A percentile compares a stretch with the other conserved stretches of the same genome.
phyloP scores from a whole-genome alignment of 345 rosid species.

The Arabidopsis thaliana region DNA sequence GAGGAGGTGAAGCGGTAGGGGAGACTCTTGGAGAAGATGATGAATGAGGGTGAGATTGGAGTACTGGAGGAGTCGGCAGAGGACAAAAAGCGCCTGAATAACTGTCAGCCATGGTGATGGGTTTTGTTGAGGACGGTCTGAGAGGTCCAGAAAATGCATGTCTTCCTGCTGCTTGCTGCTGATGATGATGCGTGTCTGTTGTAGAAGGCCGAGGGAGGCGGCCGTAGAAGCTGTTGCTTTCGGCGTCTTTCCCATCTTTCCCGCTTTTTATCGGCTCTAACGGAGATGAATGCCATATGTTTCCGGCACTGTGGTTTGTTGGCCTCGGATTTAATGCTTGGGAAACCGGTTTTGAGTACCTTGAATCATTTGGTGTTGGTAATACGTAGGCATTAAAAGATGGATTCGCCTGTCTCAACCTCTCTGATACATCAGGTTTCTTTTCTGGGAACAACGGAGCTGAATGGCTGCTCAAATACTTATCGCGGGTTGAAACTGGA shows the following conservation, averaged over 20 bases:
- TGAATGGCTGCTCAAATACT: constrained; percentile 62
- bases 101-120: constrained; percentile 51
- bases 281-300: constrained; percentile 87
- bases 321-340: constrained; percentile 54
- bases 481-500: constrained; percentile 49
- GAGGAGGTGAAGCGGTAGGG: constrained; percentile 90
- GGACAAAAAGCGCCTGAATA: constrained; percentile 56
- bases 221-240: constrained; percentile 45
- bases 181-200: constrained; percentile 54
- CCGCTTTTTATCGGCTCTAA: constrained; percentile 75
- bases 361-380: constrained; percentile 78
- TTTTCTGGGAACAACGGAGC: constrained; percentile 86
- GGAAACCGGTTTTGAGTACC: constrained; percentile 47
- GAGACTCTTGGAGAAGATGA: constrained; percentile 73
- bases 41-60: constrained; percentile 48
- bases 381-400: constrained; percentile 70
- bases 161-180: constrained; percentile 57
- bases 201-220: constrained; percentile 67
- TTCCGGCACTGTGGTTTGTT: constrained; percentile 47
- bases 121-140: constrained; percentile 60
- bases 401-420: constrained; percentile 57
- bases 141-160: constrained; percentile 84
- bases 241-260: constrained; percentile 47
- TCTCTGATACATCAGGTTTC: constrained; percentile 67
- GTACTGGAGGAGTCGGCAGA: constrained; percentile 44